Evolutionary conservation across 2,329 filamentous ascomycete species (phyloP).

Genomic region (Kalmusia sp.): DNA sequence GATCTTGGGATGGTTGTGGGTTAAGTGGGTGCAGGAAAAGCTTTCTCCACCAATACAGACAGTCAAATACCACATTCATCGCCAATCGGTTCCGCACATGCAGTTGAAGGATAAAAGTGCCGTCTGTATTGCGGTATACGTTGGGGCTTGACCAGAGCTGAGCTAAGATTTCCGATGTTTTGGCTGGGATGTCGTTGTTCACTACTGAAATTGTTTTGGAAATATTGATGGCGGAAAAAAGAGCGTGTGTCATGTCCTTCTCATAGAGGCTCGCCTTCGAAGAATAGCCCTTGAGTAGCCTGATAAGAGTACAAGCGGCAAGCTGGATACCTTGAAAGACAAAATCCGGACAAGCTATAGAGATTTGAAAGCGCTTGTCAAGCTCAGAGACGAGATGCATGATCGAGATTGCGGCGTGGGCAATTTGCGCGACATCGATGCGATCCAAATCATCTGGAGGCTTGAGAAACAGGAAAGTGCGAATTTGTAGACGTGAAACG

Average conservation of each 20-base stretch:
- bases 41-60: neutral
- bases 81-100: neutral
- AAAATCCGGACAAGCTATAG: neutral
- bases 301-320: neutral
- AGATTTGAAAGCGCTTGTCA: neutral
- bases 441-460: neutral
- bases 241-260: neutral
- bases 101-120: neutral
- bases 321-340: neutral
- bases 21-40: neutral
- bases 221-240: neutral
- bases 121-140: neutral
- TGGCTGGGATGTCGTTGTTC: constrained; percentile 1
- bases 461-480: neutral
- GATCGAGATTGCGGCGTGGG: neutral
- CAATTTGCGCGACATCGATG: neutral
- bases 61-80: neutral
- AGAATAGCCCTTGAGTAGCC: neutral
- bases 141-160: neutral
- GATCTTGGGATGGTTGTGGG: neutral
- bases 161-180: neutral
- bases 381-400: neutral
- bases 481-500: neutral
- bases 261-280: neutral
- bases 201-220: neutral